Conservation (phyloP, 495 filamentous ascomycete genomes). For the Aspergillus panamensis region DNA sequence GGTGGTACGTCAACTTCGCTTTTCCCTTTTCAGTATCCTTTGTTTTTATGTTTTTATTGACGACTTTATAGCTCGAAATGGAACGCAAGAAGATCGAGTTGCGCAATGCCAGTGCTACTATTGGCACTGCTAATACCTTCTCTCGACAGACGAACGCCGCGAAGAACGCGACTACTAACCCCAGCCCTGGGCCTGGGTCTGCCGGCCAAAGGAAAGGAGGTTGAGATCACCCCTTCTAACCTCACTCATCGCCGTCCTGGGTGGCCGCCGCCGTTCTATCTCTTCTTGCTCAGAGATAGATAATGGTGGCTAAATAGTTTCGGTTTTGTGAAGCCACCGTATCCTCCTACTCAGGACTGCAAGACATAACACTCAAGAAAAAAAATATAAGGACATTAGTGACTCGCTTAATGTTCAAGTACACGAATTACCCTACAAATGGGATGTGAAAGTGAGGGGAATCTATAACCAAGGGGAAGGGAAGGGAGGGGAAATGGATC, state of each 20-base stretch:
- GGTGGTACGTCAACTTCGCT: constrained; percentile 48
- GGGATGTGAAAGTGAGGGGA: background rate
- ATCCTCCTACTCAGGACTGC: no score
- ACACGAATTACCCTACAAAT: background rate
- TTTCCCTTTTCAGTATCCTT: background rate
- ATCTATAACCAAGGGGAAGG: background rate
- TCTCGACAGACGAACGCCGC: constrained; percentile 19
- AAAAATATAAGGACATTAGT: background rate
- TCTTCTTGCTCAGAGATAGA: background rate
- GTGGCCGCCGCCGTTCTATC: background rate
- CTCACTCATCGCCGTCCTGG: background rate
- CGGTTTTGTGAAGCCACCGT: background rate
- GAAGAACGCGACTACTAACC: constrained; percentile 9
- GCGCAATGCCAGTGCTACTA: constrained; percentile 43
- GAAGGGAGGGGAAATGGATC: background rate
- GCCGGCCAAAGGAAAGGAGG: constrained; percentile 33
- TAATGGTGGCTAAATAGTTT: background rate
- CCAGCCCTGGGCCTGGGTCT: constrained; percentile 24
- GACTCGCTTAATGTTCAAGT: background rate
- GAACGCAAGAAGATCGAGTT: constrained; percentile 50
- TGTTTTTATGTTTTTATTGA: background rate
- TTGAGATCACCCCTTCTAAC: constrained; percentile 11
- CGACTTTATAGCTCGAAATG: constrained; percentile 41
- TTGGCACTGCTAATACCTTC: constrained; percentile 38
- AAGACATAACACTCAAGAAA: background rate